These are phyloP conservation scores for Acer saccharum DNA, from an alignment of 345 rosid species.

Conservation along the genomic window DNA sequence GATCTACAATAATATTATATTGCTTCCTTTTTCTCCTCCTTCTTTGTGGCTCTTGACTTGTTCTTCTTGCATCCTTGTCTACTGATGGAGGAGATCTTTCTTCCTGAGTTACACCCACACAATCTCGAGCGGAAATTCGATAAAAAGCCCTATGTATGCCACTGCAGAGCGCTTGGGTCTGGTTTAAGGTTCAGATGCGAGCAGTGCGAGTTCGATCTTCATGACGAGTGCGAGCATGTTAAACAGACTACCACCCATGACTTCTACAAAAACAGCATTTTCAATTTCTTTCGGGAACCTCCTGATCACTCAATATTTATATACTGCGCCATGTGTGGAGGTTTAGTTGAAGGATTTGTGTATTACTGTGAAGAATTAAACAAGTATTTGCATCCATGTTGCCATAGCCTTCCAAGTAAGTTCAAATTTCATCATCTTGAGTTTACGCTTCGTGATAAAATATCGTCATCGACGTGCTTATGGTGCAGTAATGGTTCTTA, in stretches of 20 bases:
- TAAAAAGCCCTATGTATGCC: not conserved
- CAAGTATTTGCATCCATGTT: slow-evolving; percentile 13
- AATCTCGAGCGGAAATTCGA: not conserved
- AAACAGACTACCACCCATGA: not conserved
- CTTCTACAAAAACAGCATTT: slow-evolving; percentile 11
- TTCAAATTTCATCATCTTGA: not conserved
- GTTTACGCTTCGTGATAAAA: not conserved
- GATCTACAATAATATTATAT: too few relatives aligned
- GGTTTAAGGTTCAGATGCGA: slow-evolving; percentile 14
- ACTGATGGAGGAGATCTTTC: not conserved
- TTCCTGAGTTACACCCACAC: slow-evolving; percentile 7
- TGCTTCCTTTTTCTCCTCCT: too few relatives aligned
- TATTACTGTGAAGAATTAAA: not conserved
- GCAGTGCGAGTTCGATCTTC: slow-evolving; percentile 13
- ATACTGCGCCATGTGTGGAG: slow-evolving; percentile 7
- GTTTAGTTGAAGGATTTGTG: not conserved
- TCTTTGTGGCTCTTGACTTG: too few relatives aligned
- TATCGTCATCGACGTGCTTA: not conserved
- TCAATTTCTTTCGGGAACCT: not conserved
- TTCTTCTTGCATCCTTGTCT: too few relatives aligned
- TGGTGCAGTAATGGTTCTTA: not conserved
- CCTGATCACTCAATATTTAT: not conserved
- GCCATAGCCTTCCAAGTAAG: not conserved
- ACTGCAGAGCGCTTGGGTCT: slow-evolving; percentile 8
- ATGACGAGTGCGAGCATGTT: not conserved